Evolutionary conservation across 768 basidiomycete genomes (phyloP).

Genomic region (Dendrothele bispora): DNA sequence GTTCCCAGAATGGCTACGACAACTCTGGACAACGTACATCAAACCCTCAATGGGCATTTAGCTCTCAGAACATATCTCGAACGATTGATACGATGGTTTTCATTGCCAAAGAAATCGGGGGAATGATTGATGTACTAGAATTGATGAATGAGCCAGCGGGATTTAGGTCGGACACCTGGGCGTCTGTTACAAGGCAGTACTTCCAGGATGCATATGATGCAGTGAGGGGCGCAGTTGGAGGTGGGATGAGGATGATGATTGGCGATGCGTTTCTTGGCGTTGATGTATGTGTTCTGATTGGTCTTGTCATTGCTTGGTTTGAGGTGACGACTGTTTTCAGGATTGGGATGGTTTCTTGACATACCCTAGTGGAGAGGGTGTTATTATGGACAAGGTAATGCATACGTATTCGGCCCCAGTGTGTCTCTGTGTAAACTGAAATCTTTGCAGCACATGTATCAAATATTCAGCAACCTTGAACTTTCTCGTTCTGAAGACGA

Average conservation of each 20-base stretch:
- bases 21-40: constrained; percentile 68
- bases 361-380: constrained; percentile 49
- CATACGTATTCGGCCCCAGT: constrained; percentile 16
- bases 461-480: constrained; percentile 64
- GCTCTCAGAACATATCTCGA: constrained; percentile 46
- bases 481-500: constrained; percentile 53
- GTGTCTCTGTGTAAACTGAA: background rate
- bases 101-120: constrained; percentile 52
- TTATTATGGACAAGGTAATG: constrained; percentile 68
- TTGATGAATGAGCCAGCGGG: constrained; percentile 71
- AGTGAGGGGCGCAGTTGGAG: constrained; percentile 50
- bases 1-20: constrained; percentile 56
- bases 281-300: constrained; percentile 33
- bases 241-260: constrained; percentile 62
- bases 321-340: constrained; percentile 25
- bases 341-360: constrained; percentile 63
- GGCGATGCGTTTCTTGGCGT: constrained; percentile 72
- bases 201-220: constrained; percentile 61
- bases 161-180: constrained; percentile 43
- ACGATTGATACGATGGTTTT: constrained; percentile 61
- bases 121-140: constrained; percentile 63
- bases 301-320: constrained; percentile 51
- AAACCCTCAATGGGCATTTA: constrained; percentile 55
- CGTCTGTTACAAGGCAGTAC: constrained; percentile 47
- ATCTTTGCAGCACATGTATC: constrained; percentile 61